A percentile compares a stretch with the other conserved stretches of the same genome.
Conservation (phyloP, 139 green algal genomes). For the Nannochloris sp. region DNA sequence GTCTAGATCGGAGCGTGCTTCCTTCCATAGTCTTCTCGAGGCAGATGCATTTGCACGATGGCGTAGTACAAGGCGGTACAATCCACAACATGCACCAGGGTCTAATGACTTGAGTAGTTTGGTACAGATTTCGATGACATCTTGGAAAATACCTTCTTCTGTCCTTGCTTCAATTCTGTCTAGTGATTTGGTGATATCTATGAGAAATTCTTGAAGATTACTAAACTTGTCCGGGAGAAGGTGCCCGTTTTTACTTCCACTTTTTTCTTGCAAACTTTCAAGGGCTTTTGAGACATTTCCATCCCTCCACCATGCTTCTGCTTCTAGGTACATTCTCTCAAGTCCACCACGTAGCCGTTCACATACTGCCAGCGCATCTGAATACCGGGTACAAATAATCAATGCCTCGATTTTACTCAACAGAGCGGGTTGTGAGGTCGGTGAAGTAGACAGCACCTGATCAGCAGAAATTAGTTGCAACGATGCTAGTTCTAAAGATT, state of each 20-base stretch:
- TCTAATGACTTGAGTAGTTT: constrained; percentile 13
- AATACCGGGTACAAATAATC: constrained; percentile 28
- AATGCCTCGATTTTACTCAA: constrained; percentile 30
- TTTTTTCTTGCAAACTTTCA: constrained; percentile 1
- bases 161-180: no score
- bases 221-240: no score
- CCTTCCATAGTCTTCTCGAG: not conserved
- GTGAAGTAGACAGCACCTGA: constrained; percentile 17
- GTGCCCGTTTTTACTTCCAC: not conserved
- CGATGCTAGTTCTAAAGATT: constrained; percentile 17
- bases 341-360: constrained; percentile 10
- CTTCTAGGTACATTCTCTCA: constrained; percentile 29
- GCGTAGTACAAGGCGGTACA: constrained; percentile 12
- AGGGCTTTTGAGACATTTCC: constrained; percentile 9
- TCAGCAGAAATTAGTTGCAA: constrained; percentile 22
- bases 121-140: constrained; percentile 1
- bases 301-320: constrained; percentile 27
- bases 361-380: constrained; percentile 12
- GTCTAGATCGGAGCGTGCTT: constrained; percentile 11
- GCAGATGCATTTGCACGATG: constrained; percentile 14
- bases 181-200: no score
- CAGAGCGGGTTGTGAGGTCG: constrained; percentile 11
- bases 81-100: constrained; percentile 7
- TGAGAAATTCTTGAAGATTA: no score
- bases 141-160: constrained; percentile 14